Conservation (phyloP, 768 basidiomycete species). For the Russula virescens region DNA sequence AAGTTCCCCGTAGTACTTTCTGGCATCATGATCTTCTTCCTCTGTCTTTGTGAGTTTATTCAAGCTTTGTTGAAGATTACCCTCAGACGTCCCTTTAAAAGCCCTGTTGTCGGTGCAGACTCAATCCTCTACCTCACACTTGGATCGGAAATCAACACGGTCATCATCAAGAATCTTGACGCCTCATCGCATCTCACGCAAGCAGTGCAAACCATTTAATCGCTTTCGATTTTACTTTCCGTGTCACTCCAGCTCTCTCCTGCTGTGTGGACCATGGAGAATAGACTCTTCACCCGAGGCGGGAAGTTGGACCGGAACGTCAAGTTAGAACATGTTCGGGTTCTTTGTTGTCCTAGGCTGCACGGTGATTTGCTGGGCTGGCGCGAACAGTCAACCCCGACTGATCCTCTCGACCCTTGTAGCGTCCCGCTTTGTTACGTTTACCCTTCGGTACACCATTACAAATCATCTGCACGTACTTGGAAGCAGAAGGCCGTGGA, state of each 20-base stretch:
- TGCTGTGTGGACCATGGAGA: slow-evolving; percentile 94
- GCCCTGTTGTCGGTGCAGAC: slow-evolving; percentile 85
- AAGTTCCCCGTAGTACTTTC: slow-evolving; percentile 88
- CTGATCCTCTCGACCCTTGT: neutral
- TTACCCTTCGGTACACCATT: slow-evolving; percentile 90
- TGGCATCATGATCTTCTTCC: slow-evolving; percentile 84
- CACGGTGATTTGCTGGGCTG: slow-evolving; percentile 72
- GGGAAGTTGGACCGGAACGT: no score
- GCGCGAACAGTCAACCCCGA: slow-evolving; percentile 44
- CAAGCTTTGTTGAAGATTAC: no score
- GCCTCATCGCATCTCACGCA: slow-evolving; percentile 66
- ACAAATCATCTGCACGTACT: slow-evolving; percentile 72
- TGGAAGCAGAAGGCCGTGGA: slow-evolving; percentile 63
- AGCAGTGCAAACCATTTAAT: slow-evolving; percentile 82
- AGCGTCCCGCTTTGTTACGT: slow-evolving; percentile 93
- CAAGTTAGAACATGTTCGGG: slow-evolving; percentile 92
- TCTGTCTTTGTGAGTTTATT: slow-evolving; percentile 46
- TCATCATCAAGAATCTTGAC: slow-evolving; percentile 92
- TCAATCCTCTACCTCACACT: slow-evolving; percentile 84
- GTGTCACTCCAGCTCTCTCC: slow-evolving; percentile 97
- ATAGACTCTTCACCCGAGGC: slow-evolving; percentile 82
- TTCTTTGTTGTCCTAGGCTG: slow-evolving; percentile 72
- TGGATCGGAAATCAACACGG: slow-evolving; percentile 82
- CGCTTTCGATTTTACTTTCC: slow-evolving; percentile 85
- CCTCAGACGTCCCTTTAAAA: slow-evolving; percentile 27